Evolutionary conservation across 208 protist genomes (phyloP).

Genomic region (Kentomonas sorsogonicus): DNA sequence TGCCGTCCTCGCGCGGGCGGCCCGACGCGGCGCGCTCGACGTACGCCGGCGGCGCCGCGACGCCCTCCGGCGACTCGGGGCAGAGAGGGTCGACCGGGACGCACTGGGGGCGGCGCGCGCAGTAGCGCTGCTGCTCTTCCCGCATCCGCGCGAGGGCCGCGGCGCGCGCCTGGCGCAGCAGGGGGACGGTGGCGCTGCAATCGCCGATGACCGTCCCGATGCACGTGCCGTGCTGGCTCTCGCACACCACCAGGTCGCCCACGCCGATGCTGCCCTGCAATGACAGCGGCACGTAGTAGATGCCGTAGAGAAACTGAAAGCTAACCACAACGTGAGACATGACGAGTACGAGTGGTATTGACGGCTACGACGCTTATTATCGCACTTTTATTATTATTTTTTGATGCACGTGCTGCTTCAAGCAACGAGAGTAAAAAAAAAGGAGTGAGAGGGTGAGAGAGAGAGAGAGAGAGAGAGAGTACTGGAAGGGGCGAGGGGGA

Average conservation of each 20-base stretch:
- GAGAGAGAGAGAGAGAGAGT: background rate
- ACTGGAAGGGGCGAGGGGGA: background rate
- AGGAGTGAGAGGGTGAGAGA: conserved; percentile 2
- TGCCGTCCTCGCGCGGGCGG: no score
- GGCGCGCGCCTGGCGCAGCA: no score
- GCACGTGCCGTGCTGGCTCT: conserved; percentile 41
- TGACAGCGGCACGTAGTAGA: conserved; percentile 47
- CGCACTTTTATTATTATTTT: no score
- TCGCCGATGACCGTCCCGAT: conserved; percentile 51
- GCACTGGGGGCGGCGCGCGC: no score
- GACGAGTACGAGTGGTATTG: background rate
- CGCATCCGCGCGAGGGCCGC: no score
- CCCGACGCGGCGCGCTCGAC: background rate
- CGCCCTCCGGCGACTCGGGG: background rate
- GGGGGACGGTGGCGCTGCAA: no score
- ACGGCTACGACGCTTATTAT: conserved; percentile 3
- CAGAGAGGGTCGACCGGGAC: no score
- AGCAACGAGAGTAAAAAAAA: background rate
- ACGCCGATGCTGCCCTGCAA: conserved; percentile 29
- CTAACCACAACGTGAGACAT: conserved; percentile 44
- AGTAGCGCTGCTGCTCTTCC: no score
- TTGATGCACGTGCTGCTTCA: background rate
- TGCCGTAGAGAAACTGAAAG: conserved; percentile 50
- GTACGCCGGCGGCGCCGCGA: conserved; percentile 6
- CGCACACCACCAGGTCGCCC: conserved; percentile 63